Base-by-base conservation (phyloP, 352 stramenopile species). In the Globisporangium radiosum region DNA sequence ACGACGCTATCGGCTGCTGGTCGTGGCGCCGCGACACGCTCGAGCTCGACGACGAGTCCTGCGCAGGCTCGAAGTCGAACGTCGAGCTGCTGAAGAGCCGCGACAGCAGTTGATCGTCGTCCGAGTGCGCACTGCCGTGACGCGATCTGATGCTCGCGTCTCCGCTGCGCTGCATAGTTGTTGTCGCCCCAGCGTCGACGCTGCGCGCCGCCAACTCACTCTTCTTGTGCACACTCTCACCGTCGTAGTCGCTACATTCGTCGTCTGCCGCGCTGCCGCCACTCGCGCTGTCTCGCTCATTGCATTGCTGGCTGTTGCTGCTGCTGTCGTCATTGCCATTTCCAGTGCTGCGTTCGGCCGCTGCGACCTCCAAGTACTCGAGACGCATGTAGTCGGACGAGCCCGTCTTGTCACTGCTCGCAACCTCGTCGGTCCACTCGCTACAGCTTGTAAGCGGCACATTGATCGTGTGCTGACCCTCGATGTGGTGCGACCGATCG, bases 401-500 rank as follows among this genome's bases (percentile, higher is more conserved):
- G 5, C 52, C 39, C 2, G 55, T 52, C 19, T 50, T 53, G 37
- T 63, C 55, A 13, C 60, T 63, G 7, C 51, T 48, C 10, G 60
- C 53, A 36, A 66, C 43, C n/a, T 58, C 47, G 43, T 57, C 60
- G 5, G 43, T 54, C 5, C 47, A 65, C 13, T 52, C 59, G 39
- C 69, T 76, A 49, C 75, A 70, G 15, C 52, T 61, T 2, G 59
- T 60, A 6, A 73, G 52, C 11, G 72, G 72, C 0, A 71, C 45
- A 8, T 73, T 38, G 33, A 73, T 77, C 7, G 64, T 74, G 38
- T 58, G 52, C 45, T 81, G 64, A 5, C 62, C 63, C 0, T 62
- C 60, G 36, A 78, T 78, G 14, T 74, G 40, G 5, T 60, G 55
- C 1, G 72, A 81, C 4, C 68, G 59, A 25, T 76, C 51, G 42